A percentile compares a stretch with the other conserved stretches of the same genome.
These are phyloP conservation scores for Apiospora arundinis DNA, from an alignment of 2,329 filamentous ascomycete genomes.

Conservation along the genomic window DNA sequence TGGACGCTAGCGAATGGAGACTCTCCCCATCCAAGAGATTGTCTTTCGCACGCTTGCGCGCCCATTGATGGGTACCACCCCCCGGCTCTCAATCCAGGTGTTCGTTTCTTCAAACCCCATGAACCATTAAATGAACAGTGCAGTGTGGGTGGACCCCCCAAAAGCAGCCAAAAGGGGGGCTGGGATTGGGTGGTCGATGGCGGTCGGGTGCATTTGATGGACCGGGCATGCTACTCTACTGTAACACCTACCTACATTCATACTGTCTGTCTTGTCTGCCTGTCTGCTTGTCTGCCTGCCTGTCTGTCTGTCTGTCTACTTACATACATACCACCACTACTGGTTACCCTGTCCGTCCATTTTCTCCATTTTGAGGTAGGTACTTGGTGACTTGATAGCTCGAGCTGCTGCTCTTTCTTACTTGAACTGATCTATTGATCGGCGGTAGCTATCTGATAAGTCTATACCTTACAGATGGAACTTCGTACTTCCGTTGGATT, in stretches of 20 bases:
- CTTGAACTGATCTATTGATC: conserved; percentile 17
- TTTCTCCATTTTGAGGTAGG: no score
- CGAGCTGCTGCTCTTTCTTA: background rate
- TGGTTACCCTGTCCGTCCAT: no score
- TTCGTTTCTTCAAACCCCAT: conserved; percentile 24
- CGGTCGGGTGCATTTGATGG: conserved; percentile 16
- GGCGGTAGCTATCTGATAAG: conserved; percentile 2
- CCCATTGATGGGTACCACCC: conserved; percentile 9
- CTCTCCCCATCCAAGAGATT: conserved; percentile 18
- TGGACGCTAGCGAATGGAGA: conserved; percentile 18
- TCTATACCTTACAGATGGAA: background rate
- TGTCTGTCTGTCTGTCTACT: no score
- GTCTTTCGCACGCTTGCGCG: conserved; percentile 6
- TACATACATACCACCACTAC: no score
- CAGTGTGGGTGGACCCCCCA: conserved; percentile 14
- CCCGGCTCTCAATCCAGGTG: conserved; percentile 21
- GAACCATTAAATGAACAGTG: conserved; percentile 22
- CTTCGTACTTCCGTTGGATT: conserved; percentile 1
- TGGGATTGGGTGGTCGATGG: conserved; percentile 12
- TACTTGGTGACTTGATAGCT: background rate
- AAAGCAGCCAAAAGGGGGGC: conserved; percentile 18
- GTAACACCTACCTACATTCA: conserved; percentile 1
- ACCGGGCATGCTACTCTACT: conserved; percentile 17
- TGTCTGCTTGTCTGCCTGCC: background rate
- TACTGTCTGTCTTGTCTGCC: background rate